Evolutionary conservation across 1,284 basidiomycete genomes (phyloP).

Genomic region (Pseudozyma tsukubaensis): DNA sequence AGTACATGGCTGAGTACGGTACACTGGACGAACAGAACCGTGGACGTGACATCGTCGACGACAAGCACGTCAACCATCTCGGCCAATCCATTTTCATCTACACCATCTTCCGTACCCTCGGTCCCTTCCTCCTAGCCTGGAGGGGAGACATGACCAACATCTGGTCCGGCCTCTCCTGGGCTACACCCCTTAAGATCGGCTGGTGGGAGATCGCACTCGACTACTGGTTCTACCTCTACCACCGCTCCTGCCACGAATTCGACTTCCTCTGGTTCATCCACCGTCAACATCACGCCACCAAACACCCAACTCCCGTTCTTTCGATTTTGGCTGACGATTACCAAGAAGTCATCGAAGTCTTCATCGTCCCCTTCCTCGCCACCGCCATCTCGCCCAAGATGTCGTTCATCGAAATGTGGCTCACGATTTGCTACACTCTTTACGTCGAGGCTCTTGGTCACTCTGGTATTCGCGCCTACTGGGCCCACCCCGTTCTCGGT

Average conservation of each 20-base stretch:
- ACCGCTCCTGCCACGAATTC: constrained; percentile 60
- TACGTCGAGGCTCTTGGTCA: constrained; percentile 61
- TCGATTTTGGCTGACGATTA: constrained; percentile 60
- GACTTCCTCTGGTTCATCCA: constrained; percentile 57
- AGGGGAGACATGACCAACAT: constrained; percentile 59
- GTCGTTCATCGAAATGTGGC: constrained; percentile 59
- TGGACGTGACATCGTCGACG: constrained; percentile 64
- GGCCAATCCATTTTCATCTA: constrained; percentile 64
- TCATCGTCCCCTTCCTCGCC: constrained; percentile 56
- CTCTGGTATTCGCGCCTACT: constrained; percentile 60
- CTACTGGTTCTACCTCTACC: constrained; percentile 64
- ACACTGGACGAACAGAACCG: constrained; percentile 63
- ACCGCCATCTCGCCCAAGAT: constrained; percentile 57
- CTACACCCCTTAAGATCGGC: constrained; percentile 59
- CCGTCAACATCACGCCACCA: constrained; percentile 59
- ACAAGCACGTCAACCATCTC: constrained; percentile 64
- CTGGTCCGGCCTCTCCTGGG: constrained; percentile 53
- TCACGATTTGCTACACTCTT: constrained; percentile 54
- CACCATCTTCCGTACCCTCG: constrained; percentile 63
- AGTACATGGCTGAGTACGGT: constrained; percentile 58
- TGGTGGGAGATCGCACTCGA: constrained; percentile 61
- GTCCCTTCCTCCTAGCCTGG: constrained; percentile 60
- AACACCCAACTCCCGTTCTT: constrained; percentile 61
- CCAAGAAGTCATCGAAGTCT: constrained; percentile 62
- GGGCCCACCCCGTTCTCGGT: constrained; percentile 45